A percentile compares a stretch with the other conserved stretches of the same genome.
Conservation (phyloP, 2,329 filamentous ascomycete species). For the Beauveria sp. region DNA sequence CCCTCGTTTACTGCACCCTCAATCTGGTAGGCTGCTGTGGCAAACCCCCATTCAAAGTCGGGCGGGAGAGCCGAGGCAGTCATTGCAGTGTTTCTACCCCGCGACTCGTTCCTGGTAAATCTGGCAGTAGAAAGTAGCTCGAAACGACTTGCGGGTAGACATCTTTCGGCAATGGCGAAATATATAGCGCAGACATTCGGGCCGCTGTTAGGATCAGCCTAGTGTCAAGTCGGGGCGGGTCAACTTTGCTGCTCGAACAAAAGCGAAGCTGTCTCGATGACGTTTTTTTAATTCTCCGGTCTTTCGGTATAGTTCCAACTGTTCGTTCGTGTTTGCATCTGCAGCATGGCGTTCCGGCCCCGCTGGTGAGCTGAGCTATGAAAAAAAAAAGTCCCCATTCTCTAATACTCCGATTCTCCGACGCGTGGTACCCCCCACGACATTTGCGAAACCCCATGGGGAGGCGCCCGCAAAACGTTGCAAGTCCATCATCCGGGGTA, state of each 20-base stretch:
- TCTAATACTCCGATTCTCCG: slow-evolving; percentile 9
- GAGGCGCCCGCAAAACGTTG: not conserved
- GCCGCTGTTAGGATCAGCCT: not conserved
- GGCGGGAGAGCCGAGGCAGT: slow-evolving; percentile 20
- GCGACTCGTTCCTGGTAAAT: not conserved
- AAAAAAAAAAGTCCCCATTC: not conserved
- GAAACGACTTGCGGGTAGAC: not conserved
- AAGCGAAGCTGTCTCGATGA: not conserved
- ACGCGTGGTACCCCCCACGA: not conserved
- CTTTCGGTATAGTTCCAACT: not conserved
- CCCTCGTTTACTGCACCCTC: slow-evolving; percentile 34
- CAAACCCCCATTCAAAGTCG: slow-evolving; percentile 34
- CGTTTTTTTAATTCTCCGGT: not conserved
- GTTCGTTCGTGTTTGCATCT: not conserved
- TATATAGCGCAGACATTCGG: not conserved
- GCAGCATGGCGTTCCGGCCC: not conserved
- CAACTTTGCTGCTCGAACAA: not conserved
- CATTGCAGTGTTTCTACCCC: not conserved
- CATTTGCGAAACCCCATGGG: slow-evolving; percentile 4
- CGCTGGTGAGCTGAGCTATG: not conserved
- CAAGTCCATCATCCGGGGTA: slow-evolving; percentile 5
- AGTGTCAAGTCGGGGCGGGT: not conserved
- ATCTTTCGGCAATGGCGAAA: not conserved
- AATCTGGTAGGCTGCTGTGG: slow-evolving; percentile 37
- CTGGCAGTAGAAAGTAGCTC: not conserved